Base-by-base conservation (phyloP, 371 early-diverging fungal species). In the Mortierella sp. region DNA sequence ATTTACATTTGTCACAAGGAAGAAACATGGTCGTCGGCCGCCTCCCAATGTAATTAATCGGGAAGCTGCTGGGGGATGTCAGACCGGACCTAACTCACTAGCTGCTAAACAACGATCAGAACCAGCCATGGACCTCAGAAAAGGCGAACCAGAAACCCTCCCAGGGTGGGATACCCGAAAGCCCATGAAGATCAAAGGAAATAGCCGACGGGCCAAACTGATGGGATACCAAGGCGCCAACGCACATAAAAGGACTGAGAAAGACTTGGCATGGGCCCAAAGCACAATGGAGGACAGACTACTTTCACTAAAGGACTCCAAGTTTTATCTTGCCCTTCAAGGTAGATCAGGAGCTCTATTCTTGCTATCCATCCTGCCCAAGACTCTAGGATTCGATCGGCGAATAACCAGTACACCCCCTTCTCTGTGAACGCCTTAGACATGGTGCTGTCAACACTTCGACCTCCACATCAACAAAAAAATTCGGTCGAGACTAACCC, bases 201-300 rank as follows among this genome's bases (percentile, higher is more conserved):
- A 72, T 56, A 72, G 73, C n/a, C 76, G 68, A 30, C 56, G 76
- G 5, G 71, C 76, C 30, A 76, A 56, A 57, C 67, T 76, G 68
- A 63, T 67, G 45, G 76, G 68, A 0, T 51, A 25, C 15, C 55
- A 52, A 23, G 61, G 62, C 16, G 7, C n/a, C 0, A 60, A 61
- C 15, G 55, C 52, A 1, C 64, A 60, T 9, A 29, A 60, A 23
- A 60, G 57, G 60, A 64, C 79, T 1, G 9, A 37, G 37, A 37
- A 37, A 37, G 37, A 37, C 37, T 37, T 70, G 15, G 73, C 72
- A 11, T 72, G 70, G 73, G 79, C 73, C 12, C 29, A 59, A 19
- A 50, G 19, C 26, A 70, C 67, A 60, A 66, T 79, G 9, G 63
- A 66, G 7, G 73, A 70, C 14, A 60, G 73, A 15, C 19, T 68